Evolutionary conservation across 495 filamentous ascomycete species (phyloP).

Genomic region (Niebla homalea): DNA sequence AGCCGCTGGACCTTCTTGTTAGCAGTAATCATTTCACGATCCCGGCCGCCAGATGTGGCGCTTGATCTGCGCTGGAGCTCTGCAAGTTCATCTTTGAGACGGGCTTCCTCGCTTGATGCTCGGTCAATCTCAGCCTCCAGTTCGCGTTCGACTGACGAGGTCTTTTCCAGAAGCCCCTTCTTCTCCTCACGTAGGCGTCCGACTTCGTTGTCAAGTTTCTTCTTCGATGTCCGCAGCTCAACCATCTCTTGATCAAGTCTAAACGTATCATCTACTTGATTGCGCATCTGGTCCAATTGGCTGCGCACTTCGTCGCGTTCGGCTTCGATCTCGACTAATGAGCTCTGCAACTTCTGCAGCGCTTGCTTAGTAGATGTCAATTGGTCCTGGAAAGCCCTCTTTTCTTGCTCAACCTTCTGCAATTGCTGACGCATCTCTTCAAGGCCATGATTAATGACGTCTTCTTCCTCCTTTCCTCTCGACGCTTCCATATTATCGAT

Average conservation of each 20-base stretch:
- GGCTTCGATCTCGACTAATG: slow-evolving; percentile 39
- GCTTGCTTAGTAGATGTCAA: slow-evolving; percentile 47
- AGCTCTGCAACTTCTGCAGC: slow-evolving; percentile 39
- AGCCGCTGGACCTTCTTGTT: slow-evolving; percentile 45
- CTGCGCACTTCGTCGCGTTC: slow-evolving; percentile 52
- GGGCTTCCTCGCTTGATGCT: slow-evolving; percentile 41
- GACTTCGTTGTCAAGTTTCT: slow-evolving; percentile 46
- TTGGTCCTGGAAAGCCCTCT: slow-evolving; percentile 49
- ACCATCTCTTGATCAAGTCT: slow-evolving; percentile 49
- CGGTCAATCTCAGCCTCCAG: slow-evolving; percentile 41
- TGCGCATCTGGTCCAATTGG: slow-evolving; percentile 37
- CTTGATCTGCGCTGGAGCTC: slow-evolving; percentile 38
- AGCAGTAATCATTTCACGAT: slow-evolving; percentile 36
- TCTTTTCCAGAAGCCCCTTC: slow-evolving; percentile 33
- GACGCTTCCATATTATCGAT: slow-evolving; percentile 14
- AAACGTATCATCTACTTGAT: slow-evolving; percentile 38
- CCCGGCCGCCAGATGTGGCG: slow-evolving; percentile 29
- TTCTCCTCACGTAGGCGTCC: slow-evolving; percentile 46
- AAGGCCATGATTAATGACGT: slow-evolving; percentile 6
- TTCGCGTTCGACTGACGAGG: slow-evolving; percentile 40
- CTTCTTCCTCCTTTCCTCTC: background rate
- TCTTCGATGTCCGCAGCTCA: slow-evolving; percentile 44
- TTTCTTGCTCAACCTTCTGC: slow-evolving; percentile 40
- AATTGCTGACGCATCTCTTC: slow-evolving; percentile 36
- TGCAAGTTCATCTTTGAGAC: slow-evolving; percentile 43